Percentiles rank a stretch among this genome's conserved stretches.
Evolutionary conservation across 2,329 filamentous ascomycete species (phyloP).

Genomic region (Fusarium sp.): DNA sequence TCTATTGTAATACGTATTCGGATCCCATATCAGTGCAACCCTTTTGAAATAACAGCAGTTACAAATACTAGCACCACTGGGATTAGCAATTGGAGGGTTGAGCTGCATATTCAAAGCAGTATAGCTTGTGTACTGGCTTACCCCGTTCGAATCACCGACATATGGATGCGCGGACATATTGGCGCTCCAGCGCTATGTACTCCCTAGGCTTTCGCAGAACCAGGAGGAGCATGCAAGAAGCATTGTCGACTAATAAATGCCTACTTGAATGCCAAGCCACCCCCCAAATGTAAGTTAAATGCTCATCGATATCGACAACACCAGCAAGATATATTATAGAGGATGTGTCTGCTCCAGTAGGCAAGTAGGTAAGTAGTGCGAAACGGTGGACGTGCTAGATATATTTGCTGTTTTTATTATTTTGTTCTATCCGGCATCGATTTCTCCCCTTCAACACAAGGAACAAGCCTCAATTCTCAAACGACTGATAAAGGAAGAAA

Average conservation of each 20-base stretch:
- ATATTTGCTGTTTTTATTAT: no score
- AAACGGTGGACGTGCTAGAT: neutral
- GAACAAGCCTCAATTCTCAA: neutral
- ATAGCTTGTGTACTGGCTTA: no score
- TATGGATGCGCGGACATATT: no score
- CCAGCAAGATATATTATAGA: no score
- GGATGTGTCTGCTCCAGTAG: no score
- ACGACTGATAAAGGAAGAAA: neutral
- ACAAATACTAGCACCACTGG: neutral
- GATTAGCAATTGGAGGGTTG: neutral
- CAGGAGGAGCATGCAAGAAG: no score
- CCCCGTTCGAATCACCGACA: no score
- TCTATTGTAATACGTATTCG: neutral
- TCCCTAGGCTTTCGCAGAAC: neutral
- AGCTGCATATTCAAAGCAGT: no score
- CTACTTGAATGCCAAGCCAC: no score
- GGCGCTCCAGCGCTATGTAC: no score
- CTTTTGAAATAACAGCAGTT: neutral
- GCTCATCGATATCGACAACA: neutral
- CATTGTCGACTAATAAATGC: no score
- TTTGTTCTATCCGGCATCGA: neutral
- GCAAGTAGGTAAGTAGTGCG: neutral
- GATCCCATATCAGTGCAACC: neutral
- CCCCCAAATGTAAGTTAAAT: neutral
- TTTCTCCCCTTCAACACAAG: no score